A percentile compares a stretch with the other conserved stretches of the same genome.
Evolutionary conservation across 805 yeast species (phyloP).

Genomic region (Metschnikowia orientalis): DNA sequence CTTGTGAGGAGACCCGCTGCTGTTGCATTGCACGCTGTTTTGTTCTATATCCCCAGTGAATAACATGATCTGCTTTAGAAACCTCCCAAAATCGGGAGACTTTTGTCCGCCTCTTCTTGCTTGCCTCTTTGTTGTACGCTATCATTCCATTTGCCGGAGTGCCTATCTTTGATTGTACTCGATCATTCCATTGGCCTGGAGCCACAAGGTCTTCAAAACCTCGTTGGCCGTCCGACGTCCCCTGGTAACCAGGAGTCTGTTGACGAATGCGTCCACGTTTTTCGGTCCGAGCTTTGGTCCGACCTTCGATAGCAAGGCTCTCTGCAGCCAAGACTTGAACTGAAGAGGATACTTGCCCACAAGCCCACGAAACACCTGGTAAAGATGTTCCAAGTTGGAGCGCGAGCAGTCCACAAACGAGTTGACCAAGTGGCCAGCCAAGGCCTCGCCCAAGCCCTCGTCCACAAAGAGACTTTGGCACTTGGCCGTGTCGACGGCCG

Average conservation of each 20-base stretch:
- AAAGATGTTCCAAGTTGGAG: conserved; percentile 57
- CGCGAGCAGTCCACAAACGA: conserved; percentile 45
- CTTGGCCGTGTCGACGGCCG: conserved; percentile 36
- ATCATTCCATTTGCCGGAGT: no score
- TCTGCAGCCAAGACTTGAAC: conserved; percentile 27
- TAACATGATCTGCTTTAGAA: no score
- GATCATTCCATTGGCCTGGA: conserved; percentile 51
- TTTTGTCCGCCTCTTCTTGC: no score
- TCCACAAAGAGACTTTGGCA: conserved; percentile 19
- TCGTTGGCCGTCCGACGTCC: conserved; percentile 61
- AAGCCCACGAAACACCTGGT: conserved; percentile 47
- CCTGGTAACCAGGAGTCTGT: conserved; percentile 56
- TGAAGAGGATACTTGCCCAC: conserved; percentile 45
- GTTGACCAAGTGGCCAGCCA: conserved; percentile 25
- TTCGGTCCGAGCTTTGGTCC: conserved; percentile 22
- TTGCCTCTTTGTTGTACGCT: no score
- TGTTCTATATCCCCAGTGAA: conserved; percentile 17
- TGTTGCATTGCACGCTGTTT: no score
- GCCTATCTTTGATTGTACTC: conserved; percentile 33
- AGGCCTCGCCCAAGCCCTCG: conserved; percentile 20
- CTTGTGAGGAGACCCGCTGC: no score
- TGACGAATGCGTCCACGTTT: conserved; percentile 41
- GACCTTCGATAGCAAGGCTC: conserved; percentile 5
- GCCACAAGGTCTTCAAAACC: conserved; percentile 61
- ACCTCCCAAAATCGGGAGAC: no score